These are phyloP conservation scores for Ganoderma boninense DNA, from an alignment of 1,284 basidiomycete species.

Conservation along the genomic window DNA sequence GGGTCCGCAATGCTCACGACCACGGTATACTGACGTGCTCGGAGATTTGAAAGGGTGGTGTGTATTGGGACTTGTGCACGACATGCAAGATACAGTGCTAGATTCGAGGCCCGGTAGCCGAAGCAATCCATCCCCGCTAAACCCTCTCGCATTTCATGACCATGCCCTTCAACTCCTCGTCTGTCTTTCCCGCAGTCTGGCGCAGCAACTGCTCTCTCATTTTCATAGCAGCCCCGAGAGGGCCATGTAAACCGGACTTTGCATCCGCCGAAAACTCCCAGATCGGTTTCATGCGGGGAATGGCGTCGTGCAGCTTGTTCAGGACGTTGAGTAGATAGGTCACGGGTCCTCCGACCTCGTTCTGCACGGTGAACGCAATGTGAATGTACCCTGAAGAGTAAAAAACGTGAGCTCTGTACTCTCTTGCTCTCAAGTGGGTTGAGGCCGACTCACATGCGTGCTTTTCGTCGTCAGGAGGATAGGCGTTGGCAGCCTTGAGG, in stretches of 20 bases:
- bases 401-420: neutral
- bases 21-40: too few species aligned
- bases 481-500: slow-evolving; percentile 37
- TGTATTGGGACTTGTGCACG: too few species aligned
- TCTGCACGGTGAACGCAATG: slow-evolving; percentile 2
- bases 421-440: neutral
- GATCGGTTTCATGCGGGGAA: slow-evolving; percentile 3
- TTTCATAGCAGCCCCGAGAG: neutral
- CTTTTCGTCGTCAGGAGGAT: slow-evolving; percentile 46
- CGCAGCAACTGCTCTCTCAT: neutral
- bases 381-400: neutral
- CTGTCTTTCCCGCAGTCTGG: neutral
- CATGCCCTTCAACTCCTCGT: neutral
- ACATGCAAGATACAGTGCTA: neutral
- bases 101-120: neutral
- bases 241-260: neutral
- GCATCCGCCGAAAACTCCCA: slow-evolving; percentile 6
- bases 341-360: slow-evolving; percentile 1
- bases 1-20: too few species aligned
- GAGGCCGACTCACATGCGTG: slow-evolving; percentile 21
- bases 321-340: neutral
- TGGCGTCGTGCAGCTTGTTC: neutral
- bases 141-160: neutral
- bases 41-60: too few species aligned
- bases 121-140: neutral